phyloP scores from a whole-genome alignment of 768 basidiomycete species.

The Suillus fuscotomentosus region DNA sequence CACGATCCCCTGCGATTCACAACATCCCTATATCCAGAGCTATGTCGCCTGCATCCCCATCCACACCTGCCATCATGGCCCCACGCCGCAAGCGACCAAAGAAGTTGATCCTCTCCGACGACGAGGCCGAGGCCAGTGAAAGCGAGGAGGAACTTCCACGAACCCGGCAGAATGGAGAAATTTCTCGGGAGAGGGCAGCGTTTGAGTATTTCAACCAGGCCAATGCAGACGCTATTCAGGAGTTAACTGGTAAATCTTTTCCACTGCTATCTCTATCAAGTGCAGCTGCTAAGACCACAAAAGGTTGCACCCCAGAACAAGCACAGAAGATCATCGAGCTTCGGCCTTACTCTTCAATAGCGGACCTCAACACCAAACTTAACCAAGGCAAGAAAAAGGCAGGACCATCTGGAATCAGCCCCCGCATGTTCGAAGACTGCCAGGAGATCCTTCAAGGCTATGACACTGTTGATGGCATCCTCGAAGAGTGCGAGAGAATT shows the following conservation, averaged over 20 bases:
- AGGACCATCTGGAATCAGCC: constrained; percentile 78
- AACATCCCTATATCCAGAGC: constrained; percentile 36
- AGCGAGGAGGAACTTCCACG: constrained; percentile 42
- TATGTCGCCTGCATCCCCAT: constrained; percentile 37
- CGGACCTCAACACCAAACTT: constrained; percentile 74
- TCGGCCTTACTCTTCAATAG: constrained; percentile 76
- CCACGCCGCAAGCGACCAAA: constrained; percentile 53
- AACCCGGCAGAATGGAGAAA: constrained; percentile 32
- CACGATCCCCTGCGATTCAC: constrained; percentile 28
- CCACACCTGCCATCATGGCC: constrained; percentile 37
- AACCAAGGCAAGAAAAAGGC: constrained; percentile 87
- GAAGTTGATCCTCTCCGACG: constrained; percentile 67
- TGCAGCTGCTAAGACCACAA: constrained; percentile 7
- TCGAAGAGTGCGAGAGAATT: constrained; percentile 86
- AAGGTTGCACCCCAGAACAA: constrained; percentile 80
- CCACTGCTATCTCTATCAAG: background rate
- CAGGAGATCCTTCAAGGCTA: constrained; percentile 82
- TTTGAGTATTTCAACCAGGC: constrained; percentile 70
- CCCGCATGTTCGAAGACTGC: constrained; percentile 90
- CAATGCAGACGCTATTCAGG: constrained; percentile 62
- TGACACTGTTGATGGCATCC: constrained; percentile 82
- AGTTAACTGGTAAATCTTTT: constrained; percentile 61
- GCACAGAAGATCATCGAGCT: constrained; percentile 74
- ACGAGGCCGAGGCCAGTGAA: constrained; percentile 53
- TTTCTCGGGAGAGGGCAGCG: constrained; percentile 47